Evolutionary conservation across 2,329 filamentous ascomycete genomes (phyloP).

Genomic region (Sordariomycetes sp.): DNA sequence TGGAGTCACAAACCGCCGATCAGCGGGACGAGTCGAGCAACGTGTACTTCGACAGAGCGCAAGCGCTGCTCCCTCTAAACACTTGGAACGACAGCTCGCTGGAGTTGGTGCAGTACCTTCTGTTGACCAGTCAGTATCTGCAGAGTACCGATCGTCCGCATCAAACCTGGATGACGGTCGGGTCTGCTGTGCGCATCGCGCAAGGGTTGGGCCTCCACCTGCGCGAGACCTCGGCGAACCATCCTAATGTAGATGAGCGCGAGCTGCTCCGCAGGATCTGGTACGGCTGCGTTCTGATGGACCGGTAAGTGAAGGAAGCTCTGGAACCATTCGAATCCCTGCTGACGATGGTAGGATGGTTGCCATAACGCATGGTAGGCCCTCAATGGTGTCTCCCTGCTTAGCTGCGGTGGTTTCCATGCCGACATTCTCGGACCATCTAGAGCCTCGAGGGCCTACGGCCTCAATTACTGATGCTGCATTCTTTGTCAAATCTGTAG

Average conservation of each 20-base stretch:
- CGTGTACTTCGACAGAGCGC: constrained; percentile 30
- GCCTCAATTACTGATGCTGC: constrained; percentile 12
- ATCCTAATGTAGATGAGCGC: constrained; percentile 11
- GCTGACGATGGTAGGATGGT: constrained; percentile 18
- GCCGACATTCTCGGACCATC: constrained; percentile 11
- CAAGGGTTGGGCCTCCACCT: constrained; percentile 36
- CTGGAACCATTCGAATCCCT: neutral
- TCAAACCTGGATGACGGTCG: constrained; percentile 39
- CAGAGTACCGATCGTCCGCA: constrained; percentile 37
- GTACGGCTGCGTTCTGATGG: constrained; percentile 28
- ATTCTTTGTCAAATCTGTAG: constrained; percentile 24
- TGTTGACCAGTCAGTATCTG: constrained; percentile 37
- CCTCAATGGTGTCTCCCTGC: constrained; percentile 25
- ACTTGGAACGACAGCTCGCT: constrained; percentile 31
- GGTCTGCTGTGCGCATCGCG: constrained; percentile 33
- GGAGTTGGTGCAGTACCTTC: constrained; percentile 33
- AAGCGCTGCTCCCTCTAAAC: constrained; percentile 29
- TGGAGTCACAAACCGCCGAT: constrained; percentile 27
- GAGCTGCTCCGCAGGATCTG: constrained; percentile 21
- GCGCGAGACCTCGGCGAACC: constrained; percentile 22
- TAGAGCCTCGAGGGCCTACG: too few species aligned
- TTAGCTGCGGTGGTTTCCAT: constrained; percentile 17
- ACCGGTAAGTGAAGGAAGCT: constrained; percentile 17
- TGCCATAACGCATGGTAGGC: constrained; percentile 22
- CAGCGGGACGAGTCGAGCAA: constrained; percentile 29